Percentiles rank a stretch among this genome's conserved stretches.
phyloP scores from a whole-genome alignment of 768 basidiomycete species.

The Naganishia friedmannii region DNA sequence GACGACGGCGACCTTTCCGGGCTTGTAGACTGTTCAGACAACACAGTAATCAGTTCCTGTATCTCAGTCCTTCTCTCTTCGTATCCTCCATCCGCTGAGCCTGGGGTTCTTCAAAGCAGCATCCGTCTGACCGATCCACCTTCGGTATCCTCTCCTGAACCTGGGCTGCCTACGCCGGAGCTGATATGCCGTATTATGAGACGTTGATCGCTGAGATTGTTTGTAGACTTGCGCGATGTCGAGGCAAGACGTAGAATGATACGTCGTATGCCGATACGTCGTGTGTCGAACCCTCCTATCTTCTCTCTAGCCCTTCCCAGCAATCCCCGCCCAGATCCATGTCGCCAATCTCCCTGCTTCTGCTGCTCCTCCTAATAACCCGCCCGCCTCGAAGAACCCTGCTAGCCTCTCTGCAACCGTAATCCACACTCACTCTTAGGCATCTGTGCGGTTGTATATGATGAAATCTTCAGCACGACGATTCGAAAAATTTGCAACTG shows the following conservation, averaged over 20 bases:
- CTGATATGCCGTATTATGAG: not conserved
- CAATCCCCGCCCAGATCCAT: not conserved
- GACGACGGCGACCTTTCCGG: slow-evolving; percentile 65
- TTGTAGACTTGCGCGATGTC: too few relatives aligned
- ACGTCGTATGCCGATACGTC: too few relatives aligned
- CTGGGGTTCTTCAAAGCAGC: not conserved
- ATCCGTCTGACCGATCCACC: not conserved
- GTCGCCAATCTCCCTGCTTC: not conserved
- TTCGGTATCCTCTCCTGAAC: not conserved
- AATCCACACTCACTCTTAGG: slow-evolving; percentile 24
- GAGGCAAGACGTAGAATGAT: too few relatives aligned
- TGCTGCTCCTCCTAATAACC: not conserved
- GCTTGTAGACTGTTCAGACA: slow-evolving; percentile 54
- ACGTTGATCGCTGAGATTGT: not conserved
- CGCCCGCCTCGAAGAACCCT: slow-evolving; percentile 4
- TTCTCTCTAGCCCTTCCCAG: too few relatives aligned
- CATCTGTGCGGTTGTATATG: slow-evolving; percentile 3
- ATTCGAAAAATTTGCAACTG: too few relatives aligned
- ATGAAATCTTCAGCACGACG: slow-evolving; percentile 4
- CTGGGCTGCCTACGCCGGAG: too few relatives aligned
- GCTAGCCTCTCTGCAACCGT: not conserved
- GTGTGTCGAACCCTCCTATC: too few relatives aligned
- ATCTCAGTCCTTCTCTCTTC: not conserved
- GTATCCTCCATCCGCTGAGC: not conserved
- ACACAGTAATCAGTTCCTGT: slow-evolving; percentile 1